Base-by-base conservation (phyloP, 371 early-diverging fungal species). In the Parasitella parasitica region DNA sequence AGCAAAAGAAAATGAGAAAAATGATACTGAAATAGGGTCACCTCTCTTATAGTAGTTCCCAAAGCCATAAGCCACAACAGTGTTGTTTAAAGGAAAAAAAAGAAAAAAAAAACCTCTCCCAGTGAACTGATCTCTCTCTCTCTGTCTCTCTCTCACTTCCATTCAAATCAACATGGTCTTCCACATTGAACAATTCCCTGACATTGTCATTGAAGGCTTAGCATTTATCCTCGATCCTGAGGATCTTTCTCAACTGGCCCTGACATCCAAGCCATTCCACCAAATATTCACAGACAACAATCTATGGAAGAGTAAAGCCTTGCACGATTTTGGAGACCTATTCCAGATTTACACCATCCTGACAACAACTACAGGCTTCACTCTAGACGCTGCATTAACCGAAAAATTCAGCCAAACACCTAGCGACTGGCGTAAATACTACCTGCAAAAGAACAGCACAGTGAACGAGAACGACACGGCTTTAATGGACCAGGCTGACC, bases 251-350 rank as follows among this genome's bases (percentile, higher is more conserved):
- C 63, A 64, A 35, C 57, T 74, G 18, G 51, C 64, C 0, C 48
- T 54, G 20, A 28, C 61, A 7, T 71, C 69, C 13, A 74, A 74
- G 41, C 34, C 63, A 13, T 56, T 74, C 16, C 66, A 63, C 20
- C 55, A 62, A 54, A 43, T 66, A 6, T 69, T 68, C 38, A 57
- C 46, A 9, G 46, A 57, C 53, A 63, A 53, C 24, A 38, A 30
- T 38, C 20, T 74, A 22, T 74, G 75, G 75, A 63, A 54, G 57
- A 60, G 50, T 27, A 82, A 82, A 61, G 71, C 77, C 11, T 43
- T 78, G 4, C 73, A 71, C 43, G 82, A 82, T 48, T 82, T 82
- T 71, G 82, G 82, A 26, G 76, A 82, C 54, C 53, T 80, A 7
- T 82, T 82, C 59, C 71, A 77, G 12, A 71, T 80, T 32, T 78